phyloP scores from a whole-genome alignment of 768 basidiomycete species.

The Lactifluus hygrophoroides region DNA sequence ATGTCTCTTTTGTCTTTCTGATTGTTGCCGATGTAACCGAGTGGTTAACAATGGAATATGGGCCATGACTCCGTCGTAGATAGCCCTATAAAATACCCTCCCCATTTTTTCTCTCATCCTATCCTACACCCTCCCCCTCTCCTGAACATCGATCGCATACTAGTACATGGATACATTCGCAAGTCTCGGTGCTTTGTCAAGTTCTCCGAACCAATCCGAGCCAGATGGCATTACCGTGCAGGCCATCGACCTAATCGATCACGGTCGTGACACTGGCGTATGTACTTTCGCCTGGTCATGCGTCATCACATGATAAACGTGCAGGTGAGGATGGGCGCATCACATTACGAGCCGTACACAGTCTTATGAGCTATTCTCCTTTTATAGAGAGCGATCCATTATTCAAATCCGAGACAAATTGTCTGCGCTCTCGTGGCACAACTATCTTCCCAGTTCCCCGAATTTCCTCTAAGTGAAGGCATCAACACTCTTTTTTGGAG shows the following conservation, averaged over 20 bases:
- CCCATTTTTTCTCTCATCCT: too few species aligned
- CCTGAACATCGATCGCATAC: too few species aligned
- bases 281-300: not conserved
- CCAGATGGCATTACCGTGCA: not conserved
- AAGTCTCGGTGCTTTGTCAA: not conserved
- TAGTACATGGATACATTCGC: not conserved
- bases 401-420: too few species aligned
- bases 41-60: too few species aligned
- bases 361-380: too few species aligned
- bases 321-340: not conserved
- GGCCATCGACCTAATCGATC: not conserved
- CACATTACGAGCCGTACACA: too few species aligned
- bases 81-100: not conserved
- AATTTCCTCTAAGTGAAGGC: too few species aligned
- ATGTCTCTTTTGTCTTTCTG: not conserved
- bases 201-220: not conserved
- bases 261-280: too few species aligned
- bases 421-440: too few species aligned
- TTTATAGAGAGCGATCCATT: not conserved
- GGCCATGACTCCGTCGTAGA: not conserved
- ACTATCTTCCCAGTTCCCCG: too few species aligned
- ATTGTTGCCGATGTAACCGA: too few species aligned
- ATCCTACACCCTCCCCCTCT: too few species aligned
- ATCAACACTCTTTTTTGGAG: not conserved
- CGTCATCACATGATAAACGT: slow-evolving; percentile 1